These are phyloP conservation scores for Fusarium longipes DNA, from an alignment of 2,329 filamentous ascomycete species.

Conservation along the genomic window DNA sequence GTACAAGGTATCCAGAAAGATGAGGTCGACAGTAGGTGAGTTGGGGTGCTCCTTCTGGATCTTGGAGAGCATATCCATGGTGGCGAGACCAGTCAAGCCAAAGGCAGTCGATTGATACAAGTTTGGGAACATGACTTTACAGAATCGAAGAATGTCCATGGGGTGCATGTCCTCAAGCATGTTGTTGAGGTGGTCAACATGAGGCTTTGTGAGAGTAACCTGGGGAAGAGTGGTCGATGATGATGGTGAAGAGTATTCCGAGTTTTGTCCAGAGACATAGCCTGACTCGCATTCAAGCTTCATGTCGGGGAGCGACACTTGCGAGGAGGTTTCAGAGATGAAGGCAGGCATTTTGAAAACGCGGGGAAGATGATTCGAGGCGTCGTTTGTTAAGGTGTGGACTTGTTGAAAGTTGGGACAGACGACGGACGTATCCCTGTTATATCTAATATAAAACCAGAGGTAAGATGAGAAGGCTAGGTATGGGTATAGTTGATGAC, in stretches of 20 bases:
- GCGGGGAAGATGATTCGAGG: slow-evolving; percentile 13
- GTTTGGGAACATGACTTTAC: slow-evolving; percentile 87
- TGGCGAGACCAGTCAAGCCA: slow-evolving; percentile 82
- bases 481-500: slow-evolving; percentile 40
- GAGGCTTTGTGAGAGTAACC: slow-evolving; percentile 85
- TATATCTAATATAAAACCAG: slow-evolving; percentile 29
- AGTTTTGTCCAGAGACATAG: slow-evolving; percentile 72
- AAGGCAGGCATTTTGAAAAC: slow-evolving; percentile 52
- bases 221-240: slow-evolving; percentile 68
- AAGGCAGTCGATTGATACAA: slow-evolving; percentile 90
- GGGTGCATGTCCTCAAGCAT: slow-evolving; percentile 90
- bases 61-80: slow-evolving; percentile 86
- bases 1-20: slow-evolving; percentile 87
- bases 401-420: slow-evolving; percentile 39
- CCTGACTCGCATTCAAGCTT: slow-evolving; percentile 78
- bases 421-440: slow-evolving; percentile 33
- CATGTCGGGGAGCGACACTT: slow-evolving; percentile 53
- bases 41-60: slow-evolving; percentile 72
- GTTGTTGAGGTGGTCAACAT: slow-evolving; percentile 90
- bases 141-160: slow-evolving; percentile 92
- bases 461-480: slow-evolving; percentile 15
- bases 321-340: slow-evolving; percentile 55
- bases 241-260: slow-evolving; percentile 54
- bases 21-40: slow-evolving; percentile 70
- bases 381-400: slow-evolving; percentile 27